Evolutionary conservation across 345 rosid genomes (phyloP).

Genomic region (Gossypium herbaceum): DNA sequence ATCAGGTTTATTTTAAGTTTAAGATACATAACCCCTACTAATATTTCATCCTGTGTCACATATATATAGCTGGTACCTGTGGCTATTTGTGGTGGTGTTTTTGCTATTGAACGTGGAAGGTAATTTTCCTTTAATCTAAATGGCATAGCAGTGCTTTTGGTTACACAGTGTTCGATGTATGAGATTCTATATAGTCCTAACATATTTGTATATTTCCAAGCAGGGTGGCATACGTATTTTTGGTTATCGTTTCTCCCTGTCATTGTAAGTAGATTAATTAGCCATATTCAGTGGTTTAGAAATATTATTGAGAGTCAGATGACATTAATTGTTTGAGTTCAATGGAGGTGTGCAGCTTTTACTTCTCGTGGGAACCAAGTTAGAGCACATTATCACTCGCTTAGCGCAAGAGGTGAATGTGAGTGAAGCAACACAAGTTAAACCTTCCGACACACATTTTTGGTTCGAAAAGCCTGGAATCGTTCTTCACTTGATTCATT

Average conservation of each 20-base stretch:
- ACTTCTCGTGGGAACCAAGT: conserved; percentile 74
- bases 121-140: conserved; percentile 3
- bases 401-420: conserved; percentile 44
- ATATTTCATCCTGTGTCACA: not conserved
- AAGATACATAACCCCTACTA: not conserved
- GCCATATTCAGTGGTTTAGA: not conserved
- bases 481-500: conserved; percentile 66
- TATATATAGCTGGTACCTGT: conserved; percentile 63
- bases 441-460: conserved; percentile 71
- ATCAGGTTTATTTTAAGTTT: not conserved
- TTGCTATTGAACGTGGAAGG: conserved; percentile 76
- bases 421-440: conserved; percentile 39
- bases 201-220: conserved; percentile 7
- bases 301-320: not conserved
- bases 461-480: conserved; percentile 59
- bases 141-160: not conserved
- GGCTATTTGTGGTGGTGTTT: conserved; percentile 79
- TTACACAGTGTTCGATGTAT: not conserved
- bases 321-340: not conserved
- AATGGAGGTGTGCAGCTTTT: conserved; percentile 43
- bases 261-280: conserved; percentile 43
- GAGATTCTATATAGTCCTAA: not conserved
- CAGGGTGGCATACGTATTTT: conserved; percentile 86
- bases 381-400: conserved; percentile 59
- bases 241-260: conserved; percentile 87